Evolutionary conservation across 495 filamentous ascomycete species (phyloP).

Genomic region (Penicillium fimorum): DNA sequence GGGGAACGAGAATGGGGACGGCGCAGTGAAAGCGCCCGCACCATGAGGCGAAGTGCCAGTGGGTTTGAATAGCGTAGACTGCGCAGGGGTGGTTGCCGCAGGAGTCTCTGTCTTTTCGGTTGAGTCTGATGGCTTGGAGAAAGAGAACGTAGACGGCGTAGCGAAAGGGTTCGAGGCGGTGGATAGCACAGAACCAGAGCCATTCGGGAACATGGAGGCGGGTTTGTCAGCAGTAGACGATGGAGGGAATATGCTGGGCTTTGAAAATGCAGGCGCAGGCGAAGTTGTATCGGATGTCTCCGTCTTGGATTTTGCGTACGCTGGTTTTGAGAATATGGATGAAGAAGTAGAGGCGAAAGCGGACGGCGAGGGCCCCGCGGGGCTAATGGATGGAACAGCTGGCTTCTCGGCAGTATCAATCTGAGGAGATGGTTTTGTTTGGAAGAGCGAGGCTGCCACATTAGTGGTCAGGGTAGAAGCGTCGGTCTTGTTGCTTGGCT

Average conservation of each 20-base stretch:
- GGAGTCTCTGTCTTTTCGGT: constrained; percentile 7
- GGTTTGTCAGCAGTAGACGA: not conserved
- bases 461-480: not conserved
- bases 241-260: not conserved
- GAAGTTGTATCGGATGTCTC: not conserved
- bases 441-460: constrained; percentile 1
- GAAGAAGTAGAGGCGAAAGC: not conserved
- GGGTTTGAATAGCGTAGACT: not conserved
- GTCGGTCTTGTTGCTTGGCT: constrained; percentile 8
- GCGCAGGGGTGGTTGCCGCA: not conserved
- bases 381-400: not conserved
- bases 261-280: not conserved
- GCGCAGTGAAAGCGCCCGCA: not conserved
- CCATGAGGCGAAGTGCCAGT: not conserved
- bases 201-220: not conserved
- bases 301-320: not conserved
- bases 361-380: not conserved
- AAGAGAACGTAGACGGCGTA: constrained; percentile 18
- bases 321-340: not conserved
- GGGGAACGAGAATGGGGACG: constrained; percentile 18
- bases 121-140: constrained; percentile 13
- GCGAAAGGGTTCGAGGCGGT: not conserved
- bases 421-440: not conserved
- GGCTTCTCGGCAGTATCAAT: not conserved
- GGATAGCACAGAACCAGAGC: not conserved